Evolutionary conservation across 495 filamentous ascomycete genomes (phyloP), one percentile per base, ranked within the genome.

Genomic region (Lasiosphaeris hirsuta): DNA sequence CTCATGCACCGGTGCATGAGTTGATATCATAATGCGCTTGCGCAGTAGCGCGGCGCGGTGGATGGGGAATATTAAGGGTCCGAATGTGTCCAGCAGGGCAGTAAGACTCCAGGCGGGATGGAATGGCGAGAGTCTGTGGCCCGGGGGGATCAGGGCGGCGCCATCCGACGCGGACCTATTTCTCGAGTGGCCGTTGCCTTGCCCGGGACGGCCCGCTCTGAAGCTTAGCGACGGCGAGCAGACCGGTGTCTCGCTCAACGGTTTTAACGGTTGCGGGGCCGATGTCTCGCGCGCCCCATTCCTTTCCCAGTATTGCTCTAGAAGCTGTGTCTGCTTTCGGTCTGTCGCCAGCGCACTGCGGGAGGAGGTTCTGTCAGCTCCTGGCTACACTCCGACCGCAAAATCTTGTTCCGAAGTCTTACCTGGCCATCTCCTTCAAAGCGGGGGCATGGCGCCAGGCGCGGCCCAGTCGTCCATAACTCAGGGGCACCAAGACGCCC

Each of bases 31-130:
- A 49, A 98, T 90, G 49, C 94, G 82, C 70, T 95, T 93, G 40
- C 94, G 85, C 47, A 95, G 70, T 35, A 98, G 71, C 2, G 93
- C 90, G n/a, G 91, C 92, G 61, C 92, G 83, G 58, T 96, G 88
- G 37, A 98, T 77, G 0, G 94, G 91, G 66, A 95, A 97, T 15
- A 97, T 80, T 45, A 98, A 74, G 0, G 94, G 94, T 0, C 94
- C 94, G 68, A 97, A 95, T 9, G 81, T 82, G 53, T 93, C 87
- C 35, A 96, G 73, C 44, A 95, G 84, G 34, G 78, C 77, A 1
- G 84, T 79, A 50, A 97, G 81, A 38, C 90, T 93, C 63, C 89
- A 85, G 1, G 91, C 91, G 4, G 94, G 94, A 67, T 98, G 94
- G 58, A 82, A 87, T 18, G 86, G 81, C 8, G 88, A 87, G 50